Evolutionary conservation across 371 early-diverging fungal genomes (phyloP), one percentile per base, ranked within the genome.

Genomic region (Smittium culicis): DNA sequence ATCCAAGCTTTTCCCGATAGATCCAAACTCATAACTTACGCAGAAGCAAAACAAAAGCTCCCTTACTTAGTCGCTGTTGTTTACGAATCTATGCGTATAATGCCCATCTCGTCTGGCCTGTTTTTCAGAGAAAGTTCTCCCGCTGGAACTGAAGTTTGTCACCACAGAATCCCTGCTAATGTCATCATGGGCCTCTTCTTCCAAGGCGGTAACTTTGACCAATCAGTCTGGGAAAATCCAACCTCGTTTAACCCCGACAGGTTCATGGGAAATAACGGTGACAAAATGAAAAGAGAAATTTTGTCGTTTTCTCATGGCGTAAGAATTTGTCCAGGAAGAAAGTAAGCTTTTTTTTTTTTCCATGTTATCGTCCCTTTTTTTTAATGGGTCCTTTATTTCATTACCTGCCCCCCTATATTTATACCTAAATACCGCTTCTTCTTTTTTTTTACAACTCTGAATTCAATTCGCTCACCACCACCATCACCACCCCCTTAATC

Each of bases 271-370:
- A 68, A 35, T n/a, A 68, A 71, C 0, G 62, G 70, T 34, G 62
- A 25, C 1, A 64, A 35, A 20, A 32, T 45, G 1, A 70, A 72
- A 66, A 69, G 57, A 1, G 63, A 35, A 0, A 31, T 75, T 11
- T n/a, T 78, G 63, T 70, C 71, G 0, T 78, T 78, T 34, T 68
- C 74, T n/a, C 60, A 64, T 1, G 78, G 78, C 25, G 72, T 77
- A 8, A 65, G 78, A 20, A 68, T 63, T 1, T 78, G 78, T 24
- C 70, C 73, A 5, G 78, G 78, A 0, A 65, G 69, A 17, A 54
- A 77, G 24, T 61, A 45, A 45, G 32, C 16, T 27, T 59, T 5
- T 11, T 27, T 29, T 27, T 59, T 59, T 11, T 27, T 45, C 11
- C 11, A 45, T 45, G 20, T 11, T 5, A 45, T 5, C 20, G 5